Evolutionary conservation across 306 rosid genomes (phyloP).

Genomic region (Sicyos edulis): DNA sequence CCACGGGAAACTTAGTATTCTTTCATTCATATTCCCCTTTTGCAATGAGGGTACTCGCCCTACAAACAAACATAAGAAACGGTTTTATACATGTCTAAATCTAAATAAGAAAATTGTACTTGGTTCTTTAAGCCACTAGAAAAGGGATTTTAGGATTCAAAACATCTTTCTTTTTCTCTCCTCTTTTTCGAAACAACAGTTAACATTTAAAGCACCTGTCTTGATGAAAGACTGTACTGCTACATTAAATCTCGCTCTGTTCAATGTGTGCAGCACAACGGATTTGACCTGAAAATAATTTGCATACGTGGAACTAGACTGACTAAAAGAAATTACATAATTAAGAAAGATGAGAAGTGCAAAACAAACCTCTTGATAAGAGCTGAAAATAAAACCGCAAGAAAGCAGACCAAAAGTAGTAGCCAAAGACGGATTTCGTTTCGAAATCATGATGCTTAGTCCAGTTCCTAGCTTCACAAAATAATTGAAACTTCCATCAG

Average conservation of each 20-base stretch:
- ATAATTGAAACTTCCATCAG: conserved; percentile 26
- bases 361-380: conserved; percentile 72
- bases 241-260: conserved; percentile 77
- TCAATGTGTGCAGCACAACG: conserved; percentile 92
- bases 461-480: conserved; percentile 92
- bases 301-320: conserved; percentile 23
- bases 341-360: conserved; percentile 17
- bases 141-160: background rate
- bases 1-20: conserved; percentile 82
- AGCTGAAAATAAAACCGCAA: conserved; percentile 85
- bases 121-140: background rate
- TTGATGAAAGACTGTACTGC: conserved; percentile 79
- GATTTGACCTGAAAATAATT: conserved; percentile 58
- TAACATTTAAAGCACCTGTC: conserved; percentile 53
- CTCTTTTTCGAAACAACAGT: background rate
- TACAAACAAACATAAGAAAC: conserved; percentile 28
- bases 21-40: conserved; percentile 78
- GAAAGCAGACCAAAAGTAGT: conserved; percentile 86
- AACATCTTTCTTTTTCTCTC: background rate
- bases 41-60: conserved; percentile 79
- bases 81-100: too few relatives aligned
- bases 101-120: too few relatives aligned
- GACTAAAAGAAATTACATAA: conserved; percentile 23
- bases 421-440: conserved; percentile 75
- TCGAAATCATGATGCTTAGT: conserved; percentile 72